Evolutionary conservation across 805 yeast species (phyloP).

Genomic region (Brettanomyces anomalus): DNA sequence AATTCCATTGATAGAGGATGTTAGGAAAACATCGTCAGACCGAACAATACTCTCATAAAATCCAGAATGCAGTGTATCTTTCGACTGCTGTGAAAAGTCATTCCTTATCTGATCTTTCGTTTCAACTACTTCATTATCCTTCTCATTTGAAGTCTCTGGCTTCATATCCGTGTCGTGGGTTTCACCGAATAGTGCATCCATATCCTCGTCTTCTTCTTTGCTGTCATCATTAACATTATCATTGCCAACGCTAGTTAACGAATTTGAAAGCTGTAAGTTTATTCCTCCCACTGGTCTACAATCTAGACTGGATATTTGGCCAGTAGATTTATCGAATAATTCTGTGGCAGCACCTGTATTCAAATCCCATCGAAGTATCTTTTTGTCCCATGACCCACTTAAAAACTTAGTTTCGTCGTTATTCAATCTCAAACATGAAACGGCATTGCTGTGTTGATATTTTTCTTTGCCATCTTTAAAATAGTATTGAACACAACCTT

Average conservation of each 20-base stretch:
- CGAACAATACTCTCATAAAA: conserved; percentile 16
- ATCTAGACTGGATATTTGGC: conserved; percentile 72
- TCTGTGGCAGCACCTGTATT: conserved; percentile 52
- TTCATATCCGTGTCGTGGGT: conserved; percentile 28
- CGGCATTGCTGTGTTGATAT: conserved; percentile 56
- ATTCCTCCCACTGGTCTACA: conserved; percentile 54
- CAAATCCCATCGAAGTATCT: conserved; percentile 77
- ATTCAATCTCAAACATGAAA: conserved; percentile 62
- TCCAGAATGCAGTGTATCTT: conserved; percentile 31
- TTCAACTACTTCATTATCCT: conserved; percentile 20
- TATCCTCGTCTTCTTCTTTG: neutral
- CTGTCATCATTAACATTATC: conserved; percentile 6
- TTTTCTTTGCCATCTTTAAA: conserved; percentile 29
- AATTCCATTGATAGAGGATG: conserved; percentile 79
- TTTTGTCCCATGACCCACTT: conserved; percentile 89
- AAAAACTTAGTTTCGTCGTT: conserved; percentile 52
- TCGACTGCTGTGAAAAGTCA: conserved; percentile 31
- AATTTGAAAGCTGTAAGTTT: conserved; percentile 26
- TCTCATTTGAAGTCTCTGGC: conserved; percentile 10
- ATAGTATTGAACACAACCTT: conserved; percentile 74
- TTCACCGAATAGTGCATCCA: conserved; percentile 41
- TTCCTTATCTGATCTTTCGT: neutral
- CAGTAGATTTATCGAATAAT: conserved; percentile 48
- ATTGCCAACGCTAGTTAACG: neutral
- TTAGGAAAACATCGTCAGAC: conserved; percentile 49